Evolutionary conservation across 768 basidiomycete species (phyloP), one percentile per base, ranked within the genome.

Genomic region (Boletus rubescentipes): DNA sequence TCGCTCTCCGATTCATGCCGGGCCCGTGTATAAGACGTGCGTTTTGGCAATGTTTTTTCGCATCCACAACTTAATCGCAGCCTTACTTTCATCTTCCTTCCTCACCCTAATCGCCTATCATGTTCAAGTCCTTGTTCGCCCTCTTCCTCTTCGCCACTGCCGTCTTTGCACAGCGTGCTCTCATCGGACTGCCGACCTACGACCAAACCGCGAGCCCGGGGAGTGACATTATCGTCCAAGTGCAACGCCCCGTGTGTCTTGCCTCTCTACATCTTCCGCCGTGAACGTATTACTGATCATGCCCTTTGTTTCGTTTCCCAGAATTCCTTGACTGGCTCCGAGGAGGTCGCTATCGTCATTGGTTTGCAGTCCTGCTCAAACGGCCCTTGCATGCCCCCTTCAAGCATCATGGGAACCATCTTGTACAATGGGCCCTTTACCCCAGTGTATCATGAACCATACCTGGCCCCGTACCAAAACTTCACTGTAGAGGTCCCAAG

Each of bases 311-410:
- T 39, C 9, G 16, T 10, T 38, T 21, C 11, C 5, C 38, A 79
- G 77, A 62, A 75, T 47, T 46, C 67, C 9, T 60, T 78, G 20
- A 68, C 75, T 2, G 67, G 68, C 11, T 75, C 75, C 10, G 66
- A 62, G 35, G 79, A 81, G 53, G 73, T 82, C 3, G 77, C 74
- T 14, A 63, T 82, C 46, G 75, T 75, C 29, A 74, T 82, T 47
- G 78, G 72, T 7, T 34, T 82, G 29, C 65, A 68, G 40, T 72
- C 74, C 31, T 82, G 79, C 60, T 37, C 72, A 16, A 18, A 18
- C 55, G 44, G 31, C 50, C 59, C 39, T 68, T 69, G 69, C 42
- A 40, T 51, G 15, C 31, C 66, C 6, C 66, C 71, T n/a, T 40
- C 52, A 2, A 67, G 66, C 7, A 49, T 64, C 16, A 54, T 81